These are phyloP conservation scores for Zygosaccharomyces bisporus DNA, from an alignment of 805 yeast genomes.

Conservation along the genomic window DNA sequence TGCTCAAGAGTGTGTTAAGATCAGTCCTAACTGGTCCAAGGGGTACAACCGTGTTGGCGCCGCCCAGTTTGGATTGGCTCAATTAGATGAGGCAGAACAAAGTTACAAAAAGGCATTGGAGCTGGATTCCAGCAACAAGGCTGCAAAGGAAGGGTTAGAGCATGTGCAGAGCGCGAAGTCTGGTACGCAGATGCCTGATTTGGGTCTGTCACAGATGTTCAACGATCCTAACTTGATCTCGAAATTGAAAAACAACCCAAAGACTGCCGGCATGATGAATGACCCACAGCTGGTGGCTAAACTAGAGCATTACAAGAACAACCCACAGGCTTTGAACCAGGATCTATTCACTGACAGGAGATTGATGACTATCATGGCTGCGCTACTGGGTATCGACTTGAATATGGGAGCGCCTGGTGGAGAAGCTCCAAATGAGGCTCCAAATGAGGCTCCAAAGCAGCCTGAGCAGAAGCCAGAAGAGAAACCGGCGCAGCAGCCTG, in stretches of 20 bases:
- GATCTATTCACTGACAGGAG: constrained; percentile 78
- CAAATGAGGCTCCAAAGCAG: constrained; percentile 33
- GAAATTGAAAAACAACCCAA: constrained; percentile 77
- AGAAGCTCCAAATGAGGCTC: constrained; percentile 13
- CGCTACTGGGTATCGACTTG: constrained; percentile 77
- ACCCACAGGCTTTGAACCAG: constrained; percentile 71
- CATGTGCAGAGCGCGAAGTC: constrained; percentile 59
- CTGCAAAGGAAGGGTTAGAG: constrained; percentile 79
- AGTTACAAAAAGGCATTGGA: constrained; percentile 77
- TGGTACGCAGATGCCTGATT: constrained; percentile 54
- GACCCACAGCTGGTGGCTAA: constrained; percentile 79
- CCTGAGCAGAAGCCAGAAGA: constrained; percentile 22
- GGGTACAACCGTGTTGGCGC: constrained; percentile 93
- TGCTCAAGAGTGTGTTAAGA: constrained; percentile 76
- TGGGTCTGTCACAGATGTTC: constrained; percentile 76
- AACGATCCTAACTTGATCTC: constrained; percentile 73
- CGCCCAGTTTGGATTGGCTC: constrained; percentile 83
- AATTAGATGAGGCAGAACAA: constrained; percentile 67
- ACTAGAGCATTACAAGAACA: constrained; percentile 52
- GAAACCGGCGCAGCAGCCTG: constrained; percentile 26
- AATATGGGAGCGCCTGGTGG: constrained; percentile 40
- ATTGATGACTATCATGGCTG: constrained; percentile 82
- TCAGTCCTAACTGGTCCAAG: constrained; percentile 89
- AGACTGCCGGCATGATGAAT: constrained; percentile 79
- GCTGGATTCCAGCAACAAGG: constrained; percentile 74